Evolutionary conservation across 169 alveolate genomes (phyloP).

Genomic region (Theileria orientalis): DNA sequence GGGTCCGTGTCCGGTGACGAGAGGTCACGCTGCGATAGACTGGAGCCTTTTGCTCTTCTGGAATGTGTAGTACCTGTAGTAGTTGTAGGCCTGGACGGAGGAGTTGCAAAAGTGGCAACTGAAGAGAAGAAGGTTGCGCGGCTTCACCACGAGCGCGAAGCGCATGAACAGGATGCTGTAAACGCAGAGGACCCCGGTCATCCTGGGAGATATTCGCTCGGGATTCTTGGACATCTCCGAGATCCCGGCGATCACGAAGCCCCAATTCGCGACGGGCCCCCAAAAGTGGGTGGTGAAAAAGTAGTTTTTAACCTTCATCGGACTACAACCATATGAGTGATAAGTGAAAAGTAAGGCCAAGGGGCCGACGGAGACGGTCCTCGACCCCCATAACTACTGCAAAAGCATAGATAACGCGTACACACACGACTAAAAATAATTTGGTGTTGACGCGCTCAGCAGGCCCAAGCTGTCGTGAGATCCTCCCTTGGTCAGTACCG

Average conservation of each 20-base stretch:
- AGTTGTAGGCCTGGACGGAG: constrained; percentile 73
- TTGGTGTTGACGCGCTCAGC: too few relatives aligned
- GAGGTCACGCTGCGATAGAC: not conserved
- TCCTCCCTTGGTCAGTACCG: too few relatives aligned
- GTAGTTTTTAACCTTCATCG: constrained; percentile 30
- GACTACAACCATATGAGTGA: not conserved
- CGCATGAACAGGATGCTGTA: constrained; percentile 89
- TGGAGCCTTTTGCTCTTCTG: not conserved
- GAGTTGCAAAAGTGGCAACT: constrained; percentile 85
- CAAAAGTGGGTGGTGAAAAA: constrained; percentile 86
- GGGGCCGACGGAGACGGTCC: too few relatives aligned
- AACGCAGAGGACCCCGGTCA: constrained; percentile 86
- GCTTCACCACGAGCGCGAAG: constrained; percentile 87
- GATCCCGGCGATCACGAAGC: constrained; percentile 89
- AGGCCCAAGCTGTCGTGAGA: too few relatives aligned
- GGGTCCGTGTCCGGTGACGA: too few relatives aligned
- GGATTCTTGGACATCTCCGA: constrained; percentile 83
- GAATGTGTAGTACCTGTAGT: constrained; percentile 56
- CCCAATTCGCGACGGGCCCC: constrained; percentile 96
- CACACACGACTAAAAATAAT: too few relatives aligned
- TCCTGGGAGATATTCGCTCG: constrained; percentile 81
- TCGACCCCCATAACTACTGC: too few relatives aligned
- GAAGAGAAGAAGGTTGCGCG: constrained; percentile 82
- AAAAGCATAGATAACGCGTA: too few relatives aligned
- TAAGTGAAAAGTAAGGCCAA: too few relatives aligned